Percentiles rank a stretch among this genome's conserved stretches.
Evolutionary conservation across 441 rosid species (phyloP).

Genomic region (Gossypium trilobum): DNA sequence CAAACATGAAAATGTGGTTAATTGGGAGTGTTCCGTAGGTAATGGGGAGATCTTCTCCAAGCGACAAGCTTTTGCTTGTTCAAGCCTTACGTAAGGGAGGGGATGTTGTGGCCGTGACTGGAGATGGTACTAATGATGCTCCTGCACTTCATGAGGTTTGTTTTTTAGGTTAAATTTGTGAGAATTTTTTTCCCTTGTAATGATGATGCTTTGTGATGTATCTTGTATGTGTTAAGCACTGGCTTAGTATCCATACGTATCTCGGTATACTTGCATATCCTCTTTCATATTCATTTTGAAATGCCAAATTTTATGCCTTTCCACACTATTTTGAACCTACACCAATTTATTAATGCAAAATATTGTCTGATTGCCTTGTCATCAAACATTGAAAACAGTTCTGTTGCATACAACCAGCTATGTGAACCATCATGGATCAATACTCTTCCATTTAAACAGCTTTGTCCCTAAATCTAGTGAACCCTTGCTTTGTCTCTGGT

Average conservation of each 20-base stretch:
- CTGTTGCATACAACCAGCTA: not conserved
- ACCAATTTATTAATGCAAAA: not conserved
- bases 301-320: not conserved
- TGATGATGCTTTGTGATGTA: not conserved
- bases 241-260: not conserved
- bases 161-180: not conserved
- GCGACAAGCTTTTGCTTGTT: slow-evolving; percentile 89
- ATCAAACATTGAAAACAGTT: slow-evolving; percentile 2
- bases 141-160: slow-evolving; percentile 97
- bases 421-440: not conserved
- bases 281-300: not conserved
- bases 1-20: slow-evolving; percentile 5
- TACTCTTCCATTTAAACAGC: not conserved
- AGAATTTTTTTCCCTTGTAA: not conserved
- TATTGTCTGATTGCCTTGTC: not conserved
- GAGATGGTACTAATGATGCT: slow-evolving; percentile 99
- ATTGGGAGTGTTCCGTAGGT: slow-evolving; percentile 38
- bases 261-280: not conserved
- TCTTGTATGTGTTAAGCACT: not conserved
- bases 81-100: slow-evolving; percentile 86
- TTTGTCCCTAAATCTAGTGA: not conserved
- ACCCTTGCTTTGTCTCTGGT: not conserved
- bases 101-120: slow-evolving; percentile 96
- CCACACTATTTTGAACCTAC: not conserved
- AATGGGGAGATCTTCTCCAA: slow-evolving; percentile 95